A percentile compares a stretch with the other conserved stretches of the same genome.
phyloP scores from a whole-genome alignment of 768 basidiomycete genomes.

The Floccularia luteovirens region DNA sequence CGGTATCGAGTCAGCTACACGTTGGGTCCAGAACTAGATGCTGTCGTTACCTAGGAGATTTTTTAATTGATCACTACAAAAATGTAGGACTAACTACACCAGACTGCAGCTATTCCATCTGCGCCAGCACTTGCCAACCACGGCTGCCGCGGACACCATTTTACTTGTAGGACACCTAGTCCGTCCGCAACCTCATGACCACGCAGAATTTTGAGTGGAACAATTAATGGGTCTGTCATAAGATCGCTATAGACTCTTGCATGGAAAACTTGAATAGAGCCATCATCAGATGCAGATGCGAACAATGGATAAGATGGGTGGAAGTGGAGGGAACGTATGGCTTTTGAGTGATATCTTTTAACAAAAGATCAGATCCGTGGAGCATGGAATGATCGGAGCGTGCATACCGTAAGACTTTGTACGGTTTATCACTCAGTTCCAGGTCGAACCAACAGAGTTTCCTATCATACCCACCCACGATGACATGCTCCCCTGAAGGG shows the following conservation, averaged over 20 bases:
- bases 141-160: slow-evolving; percentile 84
- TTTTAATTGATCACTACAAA: no score
- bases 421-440: slow-evolving; percentile 93
- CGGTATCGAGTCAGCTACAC: no score
- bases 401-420: slow-evolving; percentile 85
- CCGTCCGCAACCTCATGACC: slow-evolving; percentile 86
- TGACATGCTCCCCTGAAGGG: slow-evolving; percentile 91
- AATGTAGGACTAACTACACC: slow-evolving; percentile 79
- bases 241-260: slow-evolving; percentile 90
- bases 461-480: slow-evolving; percentile 96
- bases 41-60: no score
- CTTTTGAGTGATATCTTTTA: slow-evolving; percentile 83
- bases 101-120: slow-evolving; percentile 82
- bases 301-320: slow-evolving; percentile 94
- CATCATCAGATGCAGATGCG: slow-evolving; percentile 95
- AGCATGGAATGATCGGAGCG: slow-evolving; percentile 1
- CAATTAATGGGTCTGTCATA: slow-evolving; percentile 95
- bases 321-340: slow-evolving; percentile 89
- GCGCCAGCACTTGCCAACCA: slow-evolving; percentile 93
- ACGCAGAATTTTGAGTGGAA: slow-evolving; percentile 91
- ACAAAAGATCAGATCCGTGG: slow-evolving; percentile 5
- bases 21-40: no score
- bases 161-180: slow-evolving; percentile 85
- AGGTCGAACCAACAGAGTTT: slow-evolving; percentile 99
- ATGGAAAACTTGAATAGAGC: slow-evolving; percentile 96